Conservation (phyloP, 805 yeast genomes). For the Candida sithepensis region DNA sequence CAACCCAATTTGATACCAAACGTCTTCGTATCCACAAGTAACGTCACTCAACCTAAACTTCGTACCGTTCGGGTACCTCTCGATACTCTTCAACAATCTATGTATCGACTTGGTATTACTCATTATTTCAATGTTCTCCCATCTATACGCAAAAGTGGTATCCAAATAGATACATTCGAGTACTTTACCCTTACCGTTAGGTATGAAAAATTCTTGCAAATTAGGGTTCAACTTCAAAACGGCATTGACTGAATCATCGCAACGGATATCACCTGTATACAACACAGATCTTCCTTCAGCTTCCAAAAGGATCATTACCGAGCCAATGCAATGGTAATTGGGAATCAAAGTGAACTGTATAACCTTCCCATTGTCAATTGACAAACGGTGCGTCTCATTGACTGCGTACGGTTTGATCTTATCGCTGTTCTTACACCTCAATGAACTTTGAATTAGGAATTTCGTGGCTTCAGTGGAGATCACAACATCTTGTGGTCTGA, state of each 20-base stretch:
- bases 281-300: conserved; percentile 1
- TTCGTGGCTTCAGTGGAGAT: conserved; percentile 6
- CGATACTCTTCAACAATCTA: conserved; percentile 5
- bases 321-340: conserved; percentile 20
- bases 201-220: background rate
- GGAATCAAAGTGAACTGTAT: conserved; percentile 15
- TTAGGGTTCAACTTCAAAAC: conserved; percentile 4
- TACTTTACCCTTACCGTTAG: background rate
- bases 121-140: conserved; percentile 10
- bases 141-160: conserved; percentile 17
- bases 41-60: conserved; percentile 10
- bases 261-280: conserved; percentile 20
- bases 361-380: background rate
- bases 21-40: conserved; percentile 19
- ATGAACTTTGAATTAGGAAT: background rate
- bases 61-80: conserved; percentile 14
- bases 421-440: background rate
- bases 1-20: conserved; percentile 12
- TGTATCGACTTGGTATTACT: conserved; percentile 13
- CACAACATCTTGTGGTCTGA: background rate
- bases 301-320: conserved; percentile 14
- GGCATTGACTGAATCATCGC: conserved; percentile 5
- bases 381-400: background rate
- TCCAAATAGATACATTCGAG: conserved; percentile 16
- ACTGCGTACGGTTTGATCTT: conserved; percentile 1